Conservation (phyloP, 2,329 filamentous ascomycete genomes). For the Paecilomyces fulvus region DNA sequence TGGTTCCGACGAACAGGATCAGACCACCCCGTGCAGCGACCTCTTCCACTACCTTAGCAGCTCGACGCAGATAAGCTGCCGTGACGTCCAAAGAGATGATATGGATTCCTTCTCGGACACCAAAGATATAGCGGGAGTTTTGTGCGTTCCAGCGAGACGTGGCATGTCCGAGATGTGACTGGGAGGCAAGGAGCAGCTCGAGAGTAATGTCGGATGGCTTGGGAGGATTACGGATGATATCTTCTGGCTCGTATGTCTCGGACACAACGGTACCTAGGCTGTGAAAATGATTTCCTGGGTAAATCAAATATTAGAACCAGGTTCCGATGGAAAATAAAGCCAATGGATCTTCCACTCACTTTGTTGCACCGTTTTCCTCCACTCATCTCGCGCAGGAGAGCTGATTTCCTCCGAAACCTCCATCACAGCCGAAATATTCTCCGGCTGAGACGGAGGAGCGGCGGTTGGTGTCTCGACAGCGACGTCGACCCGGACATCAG, state of each 20-base stretch:
- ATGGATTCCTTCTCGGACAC: conserved; percentile 78
- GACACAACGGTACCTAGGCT: conserved; percentile 21
- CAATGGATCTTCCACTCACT: conserved; percentile 13
- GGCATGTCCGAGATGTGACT: conserved; percentile 83
- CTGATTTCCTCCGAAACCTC: conserved; percentile 4
- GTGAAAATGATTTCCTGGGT: conserved; percentile 22
- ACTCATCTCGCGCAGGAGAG: conserved; percentile 7
- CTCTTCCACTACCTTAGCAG: conserved; percentile 84
- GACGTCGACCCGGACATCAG: conserved; percentile 18
- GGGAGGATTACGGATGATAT: conserved; percentile 59
- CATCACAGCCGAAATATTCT: conserved; percentile 7
- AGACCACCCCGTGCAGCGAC: conserved; percentile 74
- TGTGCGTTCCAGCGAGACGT: conserved; percentile 89
- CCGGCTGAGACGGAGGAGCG: conserved; percentile 5
- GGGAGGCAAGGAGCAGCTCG: conserved; percentile 79
- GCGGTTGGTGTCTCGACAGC: conserved; percentile 12
- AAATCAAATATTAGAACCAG: neutral
- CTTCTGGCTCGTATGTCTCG: conserved; percentile 23
- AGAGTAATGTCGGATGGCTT: conserved; percentile 73
- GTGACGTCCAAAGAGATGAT: conserved; percentile 89
- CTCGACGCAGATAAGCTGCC: conserved; percentile 80
- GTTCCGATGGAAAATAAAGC: neutral
- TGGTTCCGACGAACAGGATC: conserved; percentile 83
- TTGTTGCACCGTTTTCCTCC: conserved; percentile 10
- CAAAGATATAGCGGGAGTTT: conserved; percentile 91